Base-by-base conservation (phyloP, 129 eudicot genomes). In the Flaveria sonorensis region DNA sequence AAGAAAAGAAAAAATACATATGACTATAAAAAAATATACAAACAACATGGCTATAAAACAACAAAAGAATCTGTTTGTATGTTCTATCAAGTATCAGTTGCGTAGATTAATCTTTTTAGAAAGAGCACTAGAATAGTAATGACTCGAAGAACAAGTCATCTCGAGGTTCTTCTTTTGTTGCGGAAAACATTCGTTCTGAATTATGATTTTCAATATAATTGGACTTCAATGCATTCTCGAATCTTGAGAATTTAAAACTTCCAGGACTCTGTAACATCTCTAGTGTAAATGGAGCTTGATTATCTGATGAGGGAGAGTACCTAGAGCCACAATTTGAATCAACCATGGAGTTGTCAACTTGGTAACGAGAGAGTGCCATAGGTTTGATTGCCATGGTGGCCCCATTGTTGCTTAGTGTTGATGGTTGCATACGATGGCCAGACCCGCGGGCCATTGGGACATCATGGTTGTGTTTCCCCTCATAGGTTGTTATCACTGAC, bases 361-460 rank as follows among this genome's bases (percentile, higher is more conserved):
- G 84, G 65, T 68, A 85, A 64, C 81, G 84, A 10, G 83, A 64
- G 50, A 82, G 39, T 2, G 86, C 83, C 3, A 82, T 61, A 65
- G 98, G 98, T 83, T 87, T 86, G 32, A 77, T 77, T 2, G 88
- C 73, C 84, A 82, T 70, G 19, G 88, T 42, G 72, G 79, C 75
- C n/a, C 71, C 78, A 55, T 74, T 73, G 82, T 64, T 83, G 53
- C 74, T 52, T 36, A 11, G 42, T 23, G 56, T 81, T 68, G 72
- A 63, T 9, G 83, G 32, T 67, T 82, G 61, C 15, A 86, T 79
- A 77, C 88, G 79, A 72, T 68, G 87, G 39, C 92, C 89, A 9
- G 96, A 82, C 26, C 98, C 96, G 39, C 98, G 89, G n/a, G 98
- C 86, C 53, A 89, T 86, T 8, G 98, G 98, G 56, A 93, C 92